Conservation (phyloP, 2,329 filamentous ascomycete genomes). For the Penicillium sp. region DNA sequence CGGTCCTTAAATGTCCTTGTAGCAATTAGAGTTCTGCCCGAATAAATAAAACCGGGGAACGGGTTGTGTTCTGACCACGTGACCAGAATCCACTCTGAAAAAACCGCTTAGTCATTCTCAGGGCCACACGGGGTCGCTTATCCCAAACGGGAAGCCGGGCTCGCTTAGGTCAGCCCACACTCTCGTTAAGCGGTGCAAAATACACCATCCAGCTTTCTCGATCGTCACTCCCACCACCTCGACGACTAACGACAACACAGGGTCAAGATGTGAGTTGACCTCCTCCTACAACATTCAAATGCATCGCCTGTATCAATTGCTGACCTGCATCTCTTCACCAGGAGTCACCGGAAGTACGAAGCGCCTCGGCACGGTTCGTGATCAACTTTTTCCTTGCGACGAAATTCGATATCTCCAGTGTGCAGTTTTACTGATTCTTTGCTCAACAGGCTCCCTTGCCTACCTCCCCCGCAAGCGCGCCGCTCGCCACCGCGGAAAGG, state of each 20-base stretch:
- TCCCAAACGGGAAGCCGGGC: constrained; percentile 17
- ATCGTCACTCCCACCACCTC: constrained; percentile 48
- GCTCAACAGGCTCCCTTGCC: constrained; percentile 68
- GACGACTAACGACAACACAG: constrained; percentile 54
- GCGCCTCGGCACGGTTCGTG: constrained; percentile 94
- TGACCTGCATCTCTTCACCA: constrained; percentile 35
- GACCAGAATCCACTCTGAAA: constrained; percentile 1
- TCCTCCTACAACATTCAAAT: constrained; percentile 9
- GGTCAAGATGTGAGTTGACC: constrained; percentile 51
- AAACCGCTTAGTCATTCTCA: neutral
- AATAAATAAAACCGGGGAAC: neutral
- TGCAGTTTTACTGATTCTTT: constrained; percentile 38
- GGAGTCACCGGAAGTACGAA: constrained; percentile 72
- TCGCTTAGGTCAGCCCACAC: constrained; percentile 51
- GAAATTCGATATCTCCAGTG: constrained; percentile 34
- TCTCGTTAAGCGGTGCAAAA: constrained; percentile 48
- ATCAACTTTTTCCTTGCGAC: constrained; percentile 65
- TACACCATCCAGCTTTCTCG: constrained; percentile 39
- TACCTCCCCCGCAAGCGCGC: constrained; percentile 90
- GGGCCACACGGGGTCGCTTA: constrained; percentile 14
- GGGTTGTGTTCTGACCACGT: constrained; percentile 7
- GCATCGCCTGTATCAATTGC: constrained; percentile 24
- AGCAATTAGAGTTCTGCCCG: neutral
- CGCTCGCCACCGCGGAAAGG: constrained; percentile 92
- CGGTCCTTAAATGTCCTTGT: neutral